phyloP scores from a whole-genome alignment of 169 alveolate genomes.

The Cryptosporidium muris region DNA sequence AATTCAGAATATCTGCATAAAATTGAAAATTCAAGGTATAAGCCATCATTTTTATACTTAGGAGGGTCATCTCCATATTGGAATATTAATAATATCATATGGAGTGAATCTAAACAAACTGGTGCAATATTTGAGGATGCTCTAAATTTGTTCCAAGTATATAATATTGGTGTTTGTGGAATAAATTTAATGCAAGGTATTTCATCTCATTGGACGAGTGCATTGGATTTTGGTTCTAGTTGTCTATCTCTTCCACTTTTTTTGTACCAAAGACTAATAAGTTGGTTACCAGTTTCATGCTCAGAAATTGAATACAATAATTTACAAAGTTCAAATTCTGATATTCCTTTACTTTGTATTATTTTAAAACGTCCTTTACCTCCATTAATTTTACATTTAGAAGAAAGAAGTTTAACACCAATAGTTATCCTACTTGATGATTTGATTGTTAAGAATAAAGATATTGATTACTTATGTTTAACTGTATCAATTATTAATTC shows the following conservation, averaged over 20 bases:
- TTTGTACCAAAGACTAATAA: slow-evolving; percentile 8
- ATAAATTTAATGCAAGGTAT: not conserved
- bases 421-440: slow-evolving; percentile 22
- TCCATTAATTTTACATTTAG: slow-evolving; percentile 7
- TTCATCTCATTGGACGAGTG: slow-evolving; percentile 62
- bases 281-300: slow-evolving; percentile 49
- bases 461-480: slow-evolving; percentile 23
- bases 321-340: not conserved
- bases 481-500: slow-evolving; percentile 4
- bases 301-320: not conserved
- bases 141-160: slow-evolving; percentile 31
- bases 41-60: slow-evolving; percentile 20
- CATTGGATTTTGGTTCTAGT: slow-evolving; percentile 52
- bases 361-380: slow-evolving; percentile 45
- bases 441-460: slow-evolving; percentile 11
- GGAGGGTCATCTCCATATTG: slow-evolving; percentile 11
- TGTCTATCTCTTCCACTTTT: slow-evolving; percentile 58
- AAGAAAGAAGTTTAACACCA: slow-evolving; percentile 8
- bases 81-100: slow-evolving; percentile 4
- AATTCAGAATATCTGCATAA: too few species aligned
- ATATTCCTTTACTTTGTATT: slow-evolving; percentile 29
- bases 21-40: too few species aligned
- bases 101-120: slow-evolving; percentile 67
- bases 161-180: slow-evolving; percentile 16
- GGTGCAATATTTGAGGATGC: slow-evolving; percentile 55